phyloP scores from a whole-genome alignment of 2,329 filamentous ascomycete genomes.

The Pseudocercospora fuligena region DNA sequence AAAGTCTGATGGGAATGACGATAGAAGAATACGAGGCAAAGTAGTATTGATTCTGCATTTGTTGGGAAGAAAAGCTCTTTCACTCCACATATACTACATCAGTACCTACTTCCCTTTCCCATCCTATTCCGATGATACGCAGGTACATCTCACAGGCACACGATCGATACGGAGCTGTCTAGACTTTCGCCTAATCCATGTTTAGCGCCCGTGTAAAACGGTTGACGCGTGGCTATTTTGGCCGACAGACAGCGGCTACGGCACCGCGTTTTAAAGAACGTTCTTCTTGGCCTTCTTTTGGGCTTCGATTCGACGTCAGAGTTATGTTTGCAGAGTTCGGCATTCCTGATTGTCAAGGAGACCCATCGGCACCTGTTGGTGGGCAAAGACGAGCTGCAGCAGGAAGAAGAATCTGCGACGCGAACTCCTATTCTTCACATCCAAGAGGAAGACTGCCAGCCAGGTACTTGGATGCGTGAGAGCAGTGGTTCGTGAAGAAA shows the following conservation, averaged over 20 bases:
- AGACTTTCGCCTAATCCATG: neutral
- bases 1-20: neutral
- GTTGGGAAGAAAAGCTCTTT: neutral
- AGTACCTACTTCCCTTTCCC: neutral
- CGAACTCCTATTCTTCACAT: too few species aligned
- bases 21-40: too few species aligned
- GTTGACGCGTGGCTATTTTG: neutral
- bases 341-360: neutral
- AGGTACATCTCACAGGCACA: constrained; percentile 9
- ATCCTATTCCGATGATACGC: neutral
- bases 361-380: neutral
- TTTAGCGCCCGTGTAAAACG: neutral
- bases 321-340: too few species aligned
- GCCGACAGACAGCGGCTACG: neutral
- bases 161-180: neutral
- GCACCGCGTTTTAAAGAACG: neutral
- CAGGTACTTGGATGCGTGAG: too few species aligned
- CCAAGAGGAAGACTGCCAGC: too few species aligned
- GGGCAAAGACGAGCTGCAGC: too few species aligned
- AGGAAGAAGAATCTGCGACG: too few species aligned
- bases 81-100: neutral
- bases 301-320: constrained; percentile 14
- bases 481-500: too few species aligned
- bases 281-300: constrained; percentile 8
- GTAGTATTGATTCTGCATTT: too few species aligned